Percentiles rank a stretch among this genome's conserved stretches.
These are phyloP conservation scores for Eucalyptus polyanthemos DNA, from an alignment of 345 rosid genomes.

Conservation along the genomic window DNA sequence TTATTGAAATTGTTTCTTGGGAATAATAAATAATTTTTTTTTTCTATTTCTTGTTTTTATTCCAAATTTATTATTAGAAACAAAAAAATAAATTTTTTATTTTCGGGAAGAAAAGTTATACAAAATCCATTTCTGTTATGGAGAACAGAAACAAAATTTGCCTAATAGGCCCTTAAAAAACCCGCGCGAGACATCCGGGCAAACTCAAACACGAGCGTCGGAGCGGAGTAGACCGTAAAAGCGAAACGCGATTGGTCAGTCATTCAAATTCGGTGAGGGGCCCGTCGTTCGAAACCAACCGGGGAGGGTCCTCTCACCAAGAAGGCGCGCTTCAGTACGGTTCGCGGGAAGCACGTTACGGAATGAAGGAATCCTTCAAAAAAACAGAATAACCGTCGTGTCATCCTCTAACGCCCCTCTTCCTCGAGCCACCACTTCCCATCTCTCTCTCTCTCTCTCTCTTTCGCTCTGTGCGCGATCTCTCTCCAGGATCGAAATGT, in stretches of 20 bases:
- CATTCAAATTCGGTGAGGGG: neutral
- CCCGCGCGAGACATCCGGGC: neutral
- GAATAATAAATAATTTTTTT: too few species aligned
- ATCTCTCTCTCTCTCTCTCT: neutral
- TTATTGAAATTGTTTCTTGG: accelerated
- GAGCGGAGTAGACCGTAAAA: neutral
- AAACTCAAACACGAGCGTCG: neutral
- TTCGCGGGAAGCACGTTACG: constrained; percentile 11
- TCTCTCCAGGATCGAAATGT: neutral
- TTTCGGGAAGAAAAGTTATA: accelerated
- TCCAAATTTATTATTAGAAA: accelerated
- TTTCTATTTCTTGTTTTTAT: accelerated
- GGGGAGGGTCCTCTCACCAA: too few species aligned
- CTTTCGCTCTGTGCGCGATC: neutral
- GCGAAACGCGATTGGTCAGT: neutral
- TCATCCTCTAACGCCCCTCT: neutral
- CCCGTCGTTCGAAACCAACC: neutral
- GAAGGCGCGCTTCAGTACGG: neutral
- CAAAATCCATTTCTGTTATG: too few species aligned
- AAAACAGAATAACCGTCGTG: neutral
- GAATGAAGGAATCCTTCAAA: neutral
- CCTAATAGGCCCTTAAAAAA: too few species aligned
- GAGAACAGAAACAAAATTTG: too few species aligned
- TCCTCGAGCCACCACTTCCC: neutral
- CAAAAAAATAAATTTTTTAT: too few species aligned